Evolutionary conservation across 106 monocot genomes (phyloP).

Genomic region (Platanthera guangdongensis): DNA sequence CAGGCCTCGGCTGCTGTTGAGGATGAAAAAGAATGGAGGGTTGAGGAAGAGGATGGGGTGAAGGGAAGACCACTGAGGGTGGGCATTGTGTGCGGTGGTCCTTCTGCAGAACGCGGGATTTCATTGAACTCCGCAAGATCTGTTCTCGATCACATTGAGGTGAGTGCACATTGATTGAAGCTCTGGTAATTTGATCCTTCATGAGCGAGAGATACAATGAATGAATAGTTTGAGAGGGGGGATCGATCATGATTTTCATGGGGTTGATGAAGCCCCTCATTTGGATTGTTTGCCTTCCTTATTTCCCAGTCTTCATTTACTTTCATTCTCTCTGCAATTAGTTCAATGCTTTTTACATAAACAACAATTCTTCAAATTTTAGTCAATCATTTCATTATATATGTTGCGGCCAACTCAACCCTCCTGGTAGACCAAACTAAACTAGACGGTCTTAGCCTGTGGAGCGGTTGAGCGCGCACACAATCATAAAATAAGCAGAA

Average conservation of each 20-base stretch:
- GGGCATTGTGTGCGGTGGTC: slow-evolving; percentile 83
- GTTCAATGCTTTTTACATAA: no score
- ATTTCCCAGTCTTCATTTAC: neutral
- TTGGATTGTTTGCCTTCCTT: neutral
- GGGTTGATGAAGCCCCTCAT: neutral
- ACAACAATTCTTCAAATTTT: no score
- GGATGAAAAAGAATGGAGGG: slow-evolving; percentile 12
- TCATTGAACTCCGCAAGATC: slow-evolving; percentile 91
- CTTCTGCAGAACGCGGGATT: slow-evolving; percentile 83
- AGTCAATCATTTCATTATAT: no score
- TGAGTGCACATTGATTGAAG: slow-evolving; percentile 7
- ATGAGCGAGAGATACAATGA: neutral
- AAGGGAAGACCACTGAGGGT: slow-evolving; percentile 46
- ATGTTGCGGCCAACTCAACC: no score
- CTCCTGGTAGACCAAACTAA: no score
- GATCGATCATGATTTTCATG: neutral
- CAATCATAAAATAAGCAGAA: no score
- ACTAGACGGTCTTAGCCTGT: no score
- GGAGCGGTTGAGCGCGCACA: no score
- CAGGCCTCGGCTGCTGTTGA: slow-evolving; percentile 12
- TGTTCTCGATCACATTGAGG: slow-evolving; percentile 93
- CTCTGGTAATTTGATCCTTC: neutral
- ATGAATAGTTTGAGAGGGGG: neutral
- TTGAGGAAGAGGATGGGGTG: slow-evolving; percentile 14
- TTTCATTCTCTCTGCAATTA: no score